Conservation (phyloP, 1,284 basidiomycete genomes). For the Rhodofomes roseus region DNA sequence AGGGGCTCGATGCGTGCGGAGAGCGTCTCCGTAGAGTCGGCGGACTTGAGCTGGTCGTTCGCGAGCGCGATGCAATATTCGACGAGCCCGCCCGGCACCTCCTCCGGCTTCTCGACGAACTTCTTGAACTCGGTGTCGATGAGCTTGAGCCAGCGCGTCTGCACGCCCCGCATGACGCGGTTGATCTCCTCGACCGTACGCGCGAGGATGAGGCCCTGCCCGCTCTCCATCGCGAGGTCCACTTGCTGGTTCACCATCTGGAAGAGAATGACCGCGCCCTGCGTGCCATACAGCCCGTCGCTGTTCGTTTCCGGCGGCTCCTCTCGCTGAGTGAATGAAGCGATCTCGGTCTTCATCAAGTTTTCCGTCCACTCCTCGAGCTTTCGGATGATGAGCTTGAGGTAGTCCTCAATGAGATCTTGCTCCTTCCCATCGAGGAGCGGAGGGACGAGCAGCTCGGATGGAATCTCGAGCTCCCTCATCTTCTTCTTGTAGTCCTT, state of each 20-base stretch:
- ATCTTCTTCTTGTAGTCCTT: constrained; percentile 95
- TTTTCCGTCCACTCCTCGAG: constrained; percentile 97
- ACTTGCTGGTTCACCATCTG: constrained; percentile 98
- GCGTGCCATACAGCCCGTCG: constrained; percentile 88
- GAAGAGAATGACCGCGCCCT: constrained; percentile 94
- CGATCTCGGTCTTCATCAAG: constrained; percentile 88
- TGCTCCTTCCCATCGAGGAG: constrained; percentile 94
- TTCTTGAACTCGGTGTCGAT: constrained; percentile 87
- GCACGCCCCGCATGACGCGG: constrained; percentile 88
- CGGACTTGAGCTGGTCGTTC: constrained; percentile 97
- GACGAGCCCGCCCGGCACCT: constrained; percentile 83
- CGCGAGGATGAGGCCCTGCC: constrained; percentile 90
- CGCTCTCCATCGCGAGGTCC: constrained; percentile 93
- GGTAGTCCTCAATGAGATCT: constrained; percentile 92
- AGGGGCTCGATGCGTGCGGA: constrained; percentile 85
- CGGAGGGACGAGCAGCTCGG: constrained; percentile 83
- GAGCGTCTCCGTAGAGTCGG: constrained; percentile 89
- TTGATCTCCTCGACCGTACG: constrained; percentile 88
- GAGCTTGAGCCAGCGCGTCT: constrained; percentile 84
- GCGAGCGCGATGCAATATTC: constrained; percentile 98
- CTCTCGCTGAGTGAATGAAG: constrained; percentile 80
- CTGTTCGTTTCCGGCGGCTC: constrained; percentile 87
- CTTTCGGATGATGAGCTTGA: constrained; percentile 89
- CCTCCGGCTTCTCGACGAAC: constrained; percentile 86
- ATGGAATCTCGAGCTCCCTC: constrained; percentile 86